Evolutionary conservation across 1,284 basidiomycete genomes (phyloP), one percentile per base, ranked within the genome.

Genomic region (Volvariella volvacea): DNA sequence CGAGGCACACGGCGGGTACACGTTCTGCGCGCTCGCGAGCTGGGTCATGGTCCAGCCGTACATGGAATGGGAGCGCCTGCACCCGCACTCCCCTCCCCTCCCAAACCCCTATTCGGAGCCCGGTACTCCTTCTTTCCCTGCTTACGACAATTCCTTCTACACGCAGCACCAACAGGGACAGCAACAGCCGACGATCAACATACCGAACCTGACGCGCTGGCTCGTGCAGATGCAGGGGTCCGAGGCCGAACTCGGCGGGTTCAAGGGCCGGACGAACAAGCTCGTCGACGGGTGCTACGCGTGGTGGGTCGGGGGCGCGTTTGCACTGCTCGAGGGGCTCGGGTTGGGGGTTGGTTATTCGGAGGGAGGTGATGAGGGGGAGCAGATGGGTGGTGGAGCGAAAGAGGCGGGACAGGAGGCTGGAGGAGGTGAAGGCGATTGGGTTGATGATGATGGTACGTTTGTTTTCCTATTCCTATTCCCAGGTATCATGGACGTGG

Each of bases 251-350:
- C 74, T 92, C 2, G 94, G 93, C 2, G 96, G 95, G 0, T 98
- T 99, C 66, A 78, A 79, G 39, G 96, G 96, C 0, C 73, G 96
- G 36, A 92, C 91, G 48, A 99, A 99, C 64, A 99, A 99, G 65
- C 78, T 99, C 10, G 95, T 99, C 0, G 96, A 99, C 58, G 96
- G 95, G 2, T 99, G 96, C 65, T 99, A 99, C 63, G 85, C 89
- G 22, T 99, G 96, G 96, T 99, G 93, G 88, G 90, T 94, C 21
- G 95, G 90, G 2, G 94, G 94, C 0, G 77, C 87, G n/a, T 89
- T 96, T 59, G 74, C 80, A 0, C 67, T 97, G 8, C 66, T 96
- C 0, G 86, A 88, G 44, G 81, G 87, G 9, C 63, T 87, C 1
- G 77, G 79, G 6, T 62, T 75, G 2, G 67, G 64, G 42, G 55